phyloP scores from a whole-genome alignment of 139 green algal species.

The Chlorella vulgaris region DNA sequence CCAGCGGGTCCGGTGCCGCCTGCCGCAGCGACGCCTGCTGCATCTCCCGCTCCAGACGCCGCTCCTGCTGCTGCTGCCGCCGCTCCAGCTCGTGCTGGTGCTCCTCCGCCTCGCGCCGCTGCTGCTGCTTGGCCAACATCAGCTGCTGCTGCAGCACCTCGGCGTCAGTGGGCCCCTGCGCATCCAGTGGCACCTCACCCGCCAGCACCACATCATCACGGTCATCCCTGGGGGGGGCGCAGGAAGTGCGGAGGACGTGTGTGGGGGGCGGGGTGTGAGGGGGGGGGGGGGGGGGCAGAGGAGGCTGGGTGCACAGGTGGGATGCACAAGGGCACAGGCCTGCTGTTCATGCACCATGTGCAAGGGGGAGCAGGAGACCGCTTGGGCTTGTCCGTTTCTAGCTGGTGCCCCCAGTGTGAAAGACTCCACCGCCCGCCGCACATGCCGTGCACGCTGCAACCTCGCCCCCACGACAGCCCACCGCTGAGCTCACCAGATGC shows the following conservation, averaged over 20 bases:
- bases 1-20: not conserved
- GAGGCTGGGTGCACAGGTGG: not conserved
- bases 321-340: not conserved
- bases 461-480: not conserved
- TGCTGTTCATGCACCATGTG: not conserved
- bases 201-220: slow-evolving; percentile 24
- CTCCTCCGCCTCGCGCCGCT: slow-evolving; percentile 1
- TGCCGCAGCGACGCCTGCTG: not conserved
- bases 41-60: not conserved
- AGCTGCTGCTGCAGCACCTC: slow-evolving; percentile 20
- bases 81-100: slow-evolving; percentile 23
- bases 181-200: slow-evolving; percentile 8
- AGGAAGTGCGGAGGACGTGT: too few species aligned
- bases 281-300: not conserved
- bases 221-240: slow-evolving; percentile 14
- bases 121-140: slow-evolving; percentile 5
- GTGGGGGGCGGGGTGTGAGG: not conserved
- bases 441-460: not conserved
- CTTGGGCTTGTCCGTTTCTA: not conserved
- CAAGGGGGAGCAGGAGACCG: not conserved
- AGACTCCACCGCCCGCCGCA: not conserved
- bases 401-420: not conserved
- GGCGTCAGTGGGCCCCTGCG: not conserved
- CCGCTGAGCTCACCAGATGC: slow-evolving; percentile 4
- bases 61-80: slow-evolving; percentile 21